Evolutionary conservation across 2,329 filamentous ascomycete genomes (phyloP), one percentile per base, ranked within the genome.

Genomic region (Trichoderma sp.): DNA sequence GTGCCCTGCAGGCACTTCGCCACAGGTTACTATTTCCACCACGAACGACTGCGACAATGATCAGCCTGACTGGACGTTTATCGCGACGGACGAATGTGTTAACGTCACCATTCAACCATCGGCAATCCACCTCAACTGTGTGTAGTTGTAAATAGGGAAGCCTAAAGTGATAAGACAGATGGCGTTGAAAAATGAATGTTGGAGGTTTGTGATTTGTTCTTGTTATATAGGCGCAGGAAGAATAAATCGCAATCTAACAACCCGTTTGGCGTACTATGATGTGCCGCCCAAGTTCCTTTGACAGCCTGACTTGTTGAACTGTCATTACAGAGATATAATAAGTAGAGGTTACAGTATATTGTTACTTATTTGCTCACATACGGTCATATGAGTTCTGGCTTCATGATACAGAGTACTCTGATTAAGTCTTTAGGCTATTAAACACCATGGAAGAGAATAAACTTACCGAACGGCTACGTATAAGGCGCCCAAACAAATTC

Each of bases 261-360:
- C 4, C 4, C 7, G 16, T n/a, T 45, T 9, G 1, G 7, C 9
- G 16, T 45, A 3, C 1, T 4, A 9, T 45, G 9, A 8, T 45
- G 82, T 81, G 0, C 45, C 76, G 14, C n/a, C 4, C 35, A 78
- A 5, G 75, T 85, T 16, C 77, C 60, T 3, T 6, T 1, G 12
- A 4, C n/a, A 1, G 81, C 81, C 87, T 7, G 76, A 81, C 16
- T 4, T 45, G 16, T n/a, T 18, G 1, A 1, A 45, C 7, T 45
- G 18, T n/a, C 18, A 4, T 45, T 4, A 2, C n/a, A n/a, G n/a
- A n/a, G n/a, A n/a, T n/a, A n/a, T n/a, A n/a, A n/a, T n/a, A n/a
- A n/a, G n/a, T n/a, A n/a, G n/a, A n/a, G n/a, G n/a, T n/a, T n/a
- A n/a, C n/a, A n/a, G n/a, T n/a, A n/a, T n/a, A n/a, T n/a, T n/a